Percentiles rank a stretch among this genome's conserved stretches.
These are phyloP conservation scores for Psilocybe tampanensis DNA, from an alignment of 768 basidiomycete genomes.

Conservation along the genomic window DNA sequence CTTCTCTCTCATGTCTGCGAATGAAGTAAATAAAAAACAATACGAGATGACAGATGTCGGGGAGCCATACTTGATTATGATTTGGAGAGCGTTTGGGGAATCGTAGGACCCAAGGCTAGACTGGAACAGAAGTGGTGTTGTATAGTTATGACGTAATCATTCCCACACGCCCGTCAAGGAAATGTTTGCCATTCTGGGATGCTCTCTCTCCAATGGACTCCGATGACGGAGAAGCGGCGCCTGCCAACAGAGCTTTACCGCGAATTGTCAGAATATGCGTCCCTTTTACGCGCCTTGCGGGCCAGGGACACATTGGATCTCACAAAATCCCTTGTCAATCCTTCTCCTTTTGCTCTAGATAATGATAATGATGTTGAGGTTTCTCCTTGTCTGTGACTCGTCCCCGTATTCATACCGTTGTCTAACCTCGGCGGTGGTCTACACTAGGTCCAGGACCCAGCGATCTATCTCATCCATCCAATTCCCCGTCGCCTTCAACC, in stretches of 20 bases:
- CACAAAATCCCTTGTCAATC: slow-evolving; percentile 47
- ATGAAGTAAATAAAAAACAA: background rate
- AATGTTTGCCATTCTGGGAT: slow-evolving; percentile 7
- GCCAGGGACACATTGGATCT: slow-evolving; percentile 61
- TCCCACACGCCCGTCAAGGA: slow-evolving; percentile 25
- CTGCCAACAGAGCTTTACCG: slow-evolving; percentile 60
- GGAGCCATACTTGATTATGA: slow-evolving; percentile 31
- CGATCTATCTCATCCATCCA: slow-evolving; percentile 14
- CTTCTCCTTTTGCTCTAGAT: slow-evolving; percentile 25
- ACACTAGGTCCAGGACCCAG: slow-evolving; percentile 17
- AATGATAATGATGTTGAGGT: slow-evolving; percentile 17
- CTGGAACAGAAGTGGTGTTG: slow-evolving; percentile 28
- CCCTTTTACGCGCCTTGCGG: slow-evolving; percentile 65
- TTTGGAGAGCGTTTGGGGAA: slow-evolving; percentile 31
- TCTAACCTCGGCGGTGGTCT: background rate
- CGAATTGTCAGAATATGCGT: slow-evolving; percentile 69
- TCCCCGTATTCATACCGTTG: background rate
- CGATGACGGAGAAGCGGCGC: slow-evolving; percentile 38
- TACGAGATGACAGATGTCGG: background rate
- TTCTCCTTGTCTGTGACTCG: background rate
- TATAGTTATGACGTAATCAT: slow-evolving; percentile 45
- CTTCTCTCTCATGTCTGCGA: slow-evolving; percentile 83
- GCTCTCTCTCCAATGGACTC: too few species aligned
- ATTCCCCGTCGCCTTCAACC: background rate
- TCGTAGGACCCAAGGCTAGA: background rate